Evolutionary conservation across 306 rosid species (phyloP).

Genomic region (Alnus rubra): DNA sequence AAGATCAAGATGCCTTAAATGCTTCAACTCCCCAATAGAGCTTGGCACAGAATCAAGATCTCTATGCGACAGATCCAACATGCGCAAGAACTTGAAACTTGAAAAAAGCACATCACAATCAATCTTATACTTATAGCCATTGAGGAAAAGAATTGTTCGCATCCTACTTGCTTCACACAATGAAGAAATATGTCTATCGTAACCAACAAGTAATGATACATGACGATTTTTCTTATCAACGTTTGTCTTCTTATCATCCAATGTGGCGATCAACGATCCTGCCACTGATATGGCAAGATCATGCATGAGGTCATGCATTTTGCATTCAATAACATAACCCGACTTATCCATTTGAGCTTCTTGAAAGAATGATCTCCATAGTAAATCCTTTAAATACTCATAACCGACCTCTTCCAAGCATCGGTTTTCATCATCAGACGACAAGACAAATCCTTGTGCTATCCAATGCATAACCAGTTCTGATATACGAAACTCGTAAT

Average conservation of each 20-base stretch:
- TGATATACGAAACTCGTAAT: fast-evolving
- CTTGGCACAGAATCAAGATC: too few species aligned
- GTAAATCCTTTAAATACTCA: conserved; percentile 2
- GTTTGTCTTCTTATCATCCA: background rate
- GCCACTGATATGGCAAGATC: conserved; percentile 21
- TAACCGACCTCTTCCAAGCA: background rate
- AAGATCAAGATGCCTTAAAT: too few species aligned
- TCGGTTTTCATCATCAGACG: background rate
- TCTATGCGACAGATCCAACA: background rate
- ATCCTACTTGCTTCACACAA: background rate
- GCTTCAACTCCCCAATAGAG: too few species aligned
- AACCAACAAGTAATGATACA: too few species aligned
- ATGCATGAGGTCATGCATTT: conserved; percentile 28
- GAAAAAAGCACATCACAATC: background rate
- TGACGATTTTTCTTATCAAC: too few species aligned
- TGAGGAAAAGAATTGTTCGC: background rate
- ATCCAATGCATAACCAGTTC: background rate
- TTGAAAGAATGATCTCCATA: conserved; percentile 15
- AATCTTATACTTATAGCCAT: fast-evolving
- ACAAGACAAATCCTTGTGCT: conserved; percentile 19
- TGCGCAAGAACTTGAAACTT: background rate
- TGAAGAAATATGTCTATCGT: too few species aligned
- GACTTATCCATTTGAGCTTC: background rate
- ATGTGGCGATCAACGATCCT: background rate
- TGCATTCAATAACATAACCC: background rate